Conservation (phyloP, 352 stramenopile genomes). For the Phytophthora ohioensis region DNA sequence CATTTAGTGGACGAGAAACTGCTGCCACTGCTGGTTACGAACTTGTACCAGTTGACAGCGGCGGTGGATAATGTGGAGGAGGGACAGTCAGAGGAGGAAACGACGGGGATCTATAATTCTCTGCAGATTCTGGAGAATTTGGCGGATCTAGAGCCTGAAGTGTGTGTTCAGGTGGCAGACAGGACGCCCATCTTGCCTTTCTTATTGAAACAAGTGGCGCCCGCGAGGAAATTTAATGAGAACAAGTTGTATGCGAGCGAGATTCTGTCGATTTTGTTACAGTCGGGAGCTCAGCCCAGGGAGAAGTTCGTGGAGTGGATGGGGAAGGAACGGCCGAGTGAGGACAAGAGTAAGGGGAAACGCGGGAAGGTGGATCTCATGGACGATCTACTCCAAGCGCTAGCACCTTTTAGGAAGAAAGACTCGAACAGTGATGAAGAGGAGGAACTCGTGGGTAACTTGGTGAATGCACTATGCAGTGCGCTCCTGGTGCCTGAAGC, state of each 20-base stretch:
- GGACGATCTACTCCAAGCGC: conserved; percentile 91
- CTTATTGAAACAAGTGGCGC: conserved; percentile 59
- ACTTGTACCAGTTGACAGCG: conserved; percentile 50
- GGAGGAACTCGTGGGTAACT: conserved; percentile 94
- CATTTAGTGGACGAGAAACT: conserved; percentile 73
- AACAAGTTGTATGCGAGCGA: conserved; percentile 90
- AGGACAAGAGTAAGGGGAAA: conserved; percentile 27
- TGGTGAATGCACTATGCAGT: conserved; percentile 90
- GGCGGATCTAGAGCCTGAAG: conserved; percentile 61
- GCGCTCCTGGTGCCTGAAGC: conserved; percentile 63
- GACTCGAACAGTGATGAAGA: conserved; percentile 83
- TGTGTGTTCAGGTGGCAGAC: conserved; percentile 54
- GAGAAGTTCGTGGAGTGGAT: conserved; percentile 54
- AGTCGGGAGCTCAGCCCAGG: conserved; percentile 56
- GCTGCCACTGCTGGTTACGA: conserved; percentile 57
- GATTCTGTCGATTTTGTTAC: conserved; percentile 86
- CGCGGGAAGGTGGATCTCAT: conserved; percentile 74
- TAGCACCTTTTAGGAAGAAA: conserved; percentile 90
- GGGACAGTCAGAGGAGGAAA: conserved; percentile 69
- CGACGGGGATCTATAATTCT: conserved; percentile 75
- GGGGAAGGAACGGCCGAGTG: conserved; percentile 17
- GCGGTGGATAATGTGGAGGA: conserved; percentile 15
- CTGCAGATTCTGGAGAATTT: conserved; percentile 88
- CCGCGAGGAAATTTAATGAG: conserved; percentile 49
- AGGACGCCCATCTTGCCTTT: conserved; percentile 66